Base-by-base conservation (phyloP, 345 rosid species). In the Erodium maritimum region DNA sequence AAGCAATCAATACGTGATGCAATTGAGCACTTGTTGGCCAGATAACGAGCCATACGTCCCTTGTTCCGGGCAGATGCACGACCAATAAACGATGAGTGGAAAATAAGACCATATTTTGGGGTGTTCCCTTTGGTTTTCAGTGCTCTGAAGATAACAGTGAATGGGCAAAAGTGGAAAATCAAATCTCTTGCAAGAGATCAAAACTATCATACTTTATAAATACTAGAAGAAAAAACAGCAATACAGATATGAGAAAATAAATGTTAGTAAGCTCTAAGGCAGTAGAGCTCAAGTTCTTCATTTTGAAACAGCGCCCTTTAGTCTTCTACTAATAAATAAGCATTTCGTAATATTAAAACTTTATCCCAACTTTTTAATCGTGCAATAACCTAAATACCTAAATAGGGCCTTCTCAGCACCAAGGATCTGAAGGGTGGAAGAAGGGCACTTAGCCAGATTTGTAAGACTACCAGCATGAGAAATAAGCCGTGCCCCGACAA, bases 401-500 rank as follows among this genome's bases (percentile, higher is more conserved):
- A 93, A 89, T 50, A 89, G 90, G 46, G 97, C 95, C 62, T 89
- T 93, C 75, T 89, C 95, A 8, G 95, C 97, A 54, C 97, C 99
- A 20, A 87, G 99, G 62, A 93, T 87, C 79, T 89, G 97, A 64
- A 93, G 97, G 18, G 99, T 93, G 20, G 99, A 93, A 76, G 99
- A 85, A 59, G 99, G 97, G 73, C 96, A 89, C 66, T 93, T 93
- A 0, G 99, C 99, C 73, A 89, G 84, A 76, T 90, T 89, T 14
- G 95, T 87, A 52, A 93, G 91, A 82, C 97, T 93, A 34, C 99
- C 96, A 16, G 99, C 99, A 72, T 93, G 99, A 34, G 99, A 93
- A 53, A 93, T 93, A 76, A 89, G 61, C 54, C 96, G 85, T 20
- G 99, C 99, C 19, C 85, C 99, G 45, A 93, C 95, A 66, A 89